Evolutionary conservation across 441 rosid genomes (phyloP).

Genomic region (Gossypium davidsonii): DNA sequence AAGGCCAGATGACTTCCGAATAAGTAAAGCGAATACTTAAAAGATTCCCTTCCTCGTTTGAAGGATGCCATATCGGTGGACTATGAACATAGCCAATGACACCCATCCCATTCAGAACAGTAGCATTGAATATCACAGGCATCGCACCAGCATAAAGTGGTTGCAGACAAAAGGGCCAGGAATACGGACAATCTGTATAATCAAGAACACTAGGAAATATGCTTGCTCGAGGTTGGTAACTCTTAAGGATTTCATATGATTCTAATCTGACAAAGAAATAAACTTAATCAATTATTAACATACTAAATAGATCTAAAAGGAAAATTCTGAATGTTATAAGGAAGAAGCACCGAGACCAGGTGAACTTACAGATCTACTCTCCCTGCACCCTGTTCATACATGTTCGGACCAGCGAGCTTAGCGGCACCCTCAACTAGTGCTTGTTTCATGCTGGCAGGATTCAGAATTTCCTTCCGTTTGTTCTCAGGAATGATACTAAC

Average conservation of each 20-base stretch:
- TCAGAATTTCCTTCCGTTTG: slow-evolving; percentile 58
- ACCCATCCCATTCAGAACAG: slow-evolving; percentile 94
- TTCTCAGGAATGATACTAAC: slow-evolving; percentile 79
- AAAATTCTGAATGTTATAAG: slow-evolving; percentile 1
- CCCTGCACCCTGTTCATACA: slow-evolving; percentile 98
- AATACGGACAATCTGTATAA: slow-evolving; percentile 86
- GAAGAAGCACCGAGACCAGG: background rate
- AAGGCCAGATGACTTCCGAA: slow-evolving; percentile 89
- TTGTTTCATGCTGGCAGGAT: slow-evolving; percentile 99
- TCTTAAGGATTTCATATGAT: slow-evolving; percentile 89
- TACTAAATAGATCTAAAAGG: slow-evolving; percentile 3
- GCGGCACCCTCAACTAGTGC: slow-evolving; percentile 98
- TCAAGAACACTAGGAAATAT: slow-evolving; percentile 86
- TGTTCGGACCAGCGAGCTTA: slow-evolving; percentile 88
- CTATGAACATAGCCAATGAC: slow-evolving; percentile 76
- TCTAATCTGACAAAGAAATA: slow-evolving; percentile 69
- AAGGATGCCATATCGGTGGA: slow-evolving; percentile 92
- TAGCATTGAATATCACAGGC: slow-evolving; percentile 89
- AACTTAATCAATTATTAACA: slow-evolving; percentile 19
- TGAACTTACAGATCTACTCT: slow-evolving; percentile 86
- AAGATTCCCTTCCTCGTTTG: slow-evolving; percentile 82
- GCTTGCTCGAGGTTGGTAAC: slow-evolving; percentile 86
- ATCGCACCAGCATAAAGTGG: slow-evolving; percentile 94
- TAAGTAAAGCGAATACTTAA: slow-evolving; percentile 75
- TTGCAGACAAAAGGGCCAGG: slow-evolving; percentile 98